These are phyloP conservation scores for Pseudomicrostroma phylloplanum DNA, from an alignment of 1,284 basidiomycete genomes.

Conservation along the genomic window DNA sequence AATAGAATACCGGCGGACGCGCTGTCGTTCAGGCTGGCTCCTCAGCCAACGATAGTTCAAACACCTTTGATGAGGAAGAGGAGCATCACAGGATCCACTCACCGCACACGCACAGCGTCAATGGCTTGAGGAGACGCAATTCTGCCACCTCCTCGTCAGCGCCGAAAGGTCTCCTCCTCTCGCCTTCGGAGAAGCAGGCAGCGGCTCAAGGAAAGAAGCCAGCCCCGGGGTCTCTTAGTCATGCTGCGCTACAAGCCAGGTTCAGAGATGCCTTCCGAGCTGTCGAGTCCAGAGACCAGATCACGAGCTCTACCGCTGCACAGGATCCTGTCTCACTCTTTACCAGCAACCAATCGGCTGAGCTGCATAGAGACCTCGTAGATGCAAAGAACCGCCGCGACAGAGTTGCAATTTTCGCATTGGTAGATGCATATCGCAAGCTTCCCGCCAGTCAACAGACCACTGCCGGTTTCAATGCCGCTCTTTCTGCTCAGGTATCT, in stretches of 20 bases:
- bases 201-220: not conserved
- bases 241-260: not conserved
- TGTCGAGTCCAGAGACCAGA: not conserved
- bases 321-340: not conserved
- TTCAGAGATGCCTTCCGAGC: not conserved
- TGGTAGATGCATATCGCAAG: constrained; percentile 30
- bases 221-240: not conserved
- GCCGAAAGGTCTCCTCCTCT: not conserved
- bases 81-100: constrained; percentile 6
- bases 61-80: constrained; percentile 18
- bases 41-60: constrained; percentile 21
- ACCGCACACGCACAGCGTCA: not conserved
- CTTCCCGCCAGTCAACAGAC: constrained; percentile 33
- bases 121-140: not conserved
- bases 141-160: not conserved
- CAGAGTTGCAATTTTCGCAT: not conserved
- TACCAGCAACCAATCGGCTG: not conserved
- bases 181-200: not conserved
- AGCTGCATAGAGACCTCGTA: not conserved
- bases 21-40: constrained; percentile 32
- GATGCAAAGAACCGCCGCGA: constrained; percentile 4
- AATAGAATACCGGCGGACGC: constrained; percentile 24
- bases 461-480: constrained; percentile 61
- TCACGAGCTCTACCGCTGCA: not conserved
- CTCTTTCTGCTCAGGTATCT: constrained; percentile 59